phyloP scores from a whole-genome alignment of 345 rosid genomes.

The Melaleuca alternifolia region DNA sequence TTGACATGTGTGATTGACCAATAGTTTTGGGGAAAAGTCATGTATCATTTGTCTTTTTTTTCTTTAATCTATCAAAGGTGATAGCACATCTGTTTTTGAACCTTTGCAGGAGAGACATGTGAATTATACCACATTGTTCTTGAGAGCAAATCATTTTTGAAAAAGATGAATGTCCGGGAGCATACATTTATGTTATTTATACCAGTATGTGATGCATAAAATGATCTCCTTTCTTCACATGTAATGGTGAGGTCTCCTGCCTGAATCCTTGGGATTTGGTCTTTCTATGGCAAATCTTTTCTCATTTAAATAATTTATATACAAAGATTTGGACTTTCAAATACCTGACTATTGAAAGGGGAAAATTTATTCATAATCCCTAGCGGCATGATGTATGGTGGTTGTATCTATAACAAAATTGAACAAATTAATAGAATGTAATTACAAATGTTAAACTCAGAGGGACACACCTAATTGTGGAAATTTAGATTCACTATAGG shows the following conservation, averaged over 20 bases:
- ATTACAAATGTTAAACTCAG: too few relatives aligned
- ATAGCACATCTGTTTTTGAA: neutral
- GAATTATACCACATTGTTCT: slow-evolving; percentile 83
- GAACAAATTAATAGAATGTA: too few relatives aligned
- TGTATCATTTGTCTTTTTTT: neutral
- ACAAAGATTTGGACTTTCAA: slow-evolving; percentile 57
- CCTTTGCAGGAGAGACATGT: slow-evolving; percentile 67
- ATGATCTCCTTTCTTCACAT: slow-evolving; percentile 75
- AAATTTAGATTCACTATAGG: too few relatives aligned
- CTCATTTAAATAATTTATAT: slow-evolving; percentile 6
- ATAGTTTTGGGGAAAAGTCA: neutral
- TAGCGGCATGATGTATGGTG: too few relatives aligned
- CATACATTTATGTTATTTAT: slow-evolving; percentile 94
- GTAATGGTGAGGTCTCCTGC: slow-evolving; percentile 61
- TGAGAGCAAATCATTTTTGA: slow-evolving; percentile 90
- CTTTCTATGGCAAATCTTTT: neutral
- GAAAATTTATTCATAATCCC: too few relatives aligned
- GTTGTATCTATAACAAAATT: too few relatives aligned
- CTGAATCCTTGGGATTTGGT: neutral
- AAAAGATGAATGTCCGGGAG: slow-evolving; percentile 86
- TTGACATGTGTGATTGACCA: neutral
- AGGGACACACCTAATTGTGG: too few relatives aligned
- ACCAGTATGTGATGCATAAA: slow-evolving; percentile 81
- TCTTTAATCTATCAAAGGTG: neutral
- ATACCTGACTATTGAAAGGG: too few relatives aligned